These are phyloP conservation scores for Plasmodium vivax DNA, from an alignment of 169 alveolate species.

Conservation along the genomic window DNA sequence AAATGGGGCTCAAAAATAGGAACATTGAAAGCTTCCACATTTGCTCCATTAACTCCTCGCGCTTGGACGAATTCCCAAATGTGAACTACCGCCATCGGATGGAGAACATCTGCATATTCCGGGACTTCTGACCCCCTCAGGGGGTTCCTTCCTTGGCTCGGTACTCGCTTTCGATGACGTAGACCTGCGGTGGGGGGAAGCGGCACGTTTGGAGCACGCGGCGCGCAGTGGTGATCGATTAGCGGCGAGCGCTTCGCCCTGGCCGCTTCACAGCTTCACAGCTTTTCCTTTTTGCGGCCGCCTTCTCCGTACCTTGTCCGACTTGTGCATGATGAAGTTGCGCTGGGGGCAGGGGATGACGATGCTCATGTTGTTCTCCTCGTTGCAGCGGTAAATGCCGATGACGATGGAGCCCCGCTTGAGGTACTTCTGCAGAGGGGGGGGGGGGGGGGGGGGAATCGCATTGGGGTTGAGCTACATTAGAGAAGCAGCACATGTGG, in stretches of 20 bases:
- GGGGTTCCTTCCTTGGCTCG: neutral
- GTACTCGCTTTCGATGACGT: constrained; percentile 16
- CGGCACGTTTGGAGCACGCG: neutral
- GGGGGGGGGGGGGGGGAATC: neutral
- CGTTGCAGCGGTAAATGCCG: constrained; percentile 58
- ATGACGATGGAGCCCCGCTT: constrained; percentile 52
- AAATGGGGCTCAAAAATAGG: constrained; percentile 20
- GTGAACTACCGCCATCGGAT: constrained; percentile 16
- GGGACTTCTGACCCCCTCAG: constrained; percentile 11
- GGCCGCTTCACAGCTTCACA: neutral
- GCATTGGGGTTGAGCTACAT: neutral
- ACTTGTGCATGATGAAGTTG: constrained; percentile 55
- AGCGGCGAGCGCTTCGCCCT: neutral
- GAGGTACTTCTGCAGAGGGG: constrained; percentile 37
- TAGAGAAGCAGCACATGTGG: neutral
- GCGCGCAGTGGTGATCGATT: neutral
- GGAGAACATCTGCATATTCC: constrained; percentile 58
- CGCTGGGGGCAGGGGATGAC: constrained; percentile 75
- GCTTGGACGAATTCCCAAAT: neutral
- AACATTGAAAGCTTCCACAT: constrained; percentile 74
- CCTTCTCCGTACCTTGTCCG: constrained; percentile 31
- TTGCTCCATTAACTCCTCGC: constrained; percentile 21
- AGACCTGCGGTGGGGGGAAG: constrained; percentile 6
- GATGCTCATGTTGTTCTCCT: constrained; percentile 65
- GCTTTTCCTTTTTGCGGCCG: too few relatives aligned